Evolutionary conservation across 2,329 filamentous ascomycete genomes (phyloP).

Genomic region (Aciculosporium take): DNA sequence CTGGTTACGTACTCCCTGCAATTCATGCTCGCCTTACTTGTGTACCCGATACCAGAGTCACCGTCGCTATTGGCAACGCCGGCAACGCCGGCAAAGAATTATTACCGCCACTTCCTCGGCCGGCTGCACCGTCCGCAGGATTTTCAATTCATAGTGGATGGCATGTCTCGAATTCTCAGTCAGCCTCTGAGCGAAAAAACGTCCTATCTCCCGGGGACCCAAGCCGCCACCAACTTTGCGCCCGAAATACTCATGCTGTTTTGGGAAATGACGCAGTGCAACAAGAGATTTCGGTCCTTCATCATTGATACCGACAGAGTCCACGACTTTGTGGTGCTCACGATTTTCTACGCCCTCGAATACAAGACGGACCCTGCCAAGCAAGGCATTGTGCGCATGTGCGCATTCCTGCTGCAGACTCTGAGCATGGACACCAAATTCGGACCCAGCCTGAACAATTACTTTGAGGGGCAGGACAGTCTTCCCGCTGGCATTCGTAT

Average conservation of each 20-base stretch:
- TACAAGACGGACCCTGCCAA: conserved; percentile 75
- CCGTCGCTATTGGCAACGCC: conserved; percentile 44
- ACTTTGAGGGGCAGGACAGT: conserved; percentile 77
- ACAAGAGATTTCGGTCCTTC: conserved; percentile 91
- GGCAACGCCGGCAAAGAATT: conserved; percentile 59
- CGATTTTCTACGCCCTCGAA: conserved; percentile 85
- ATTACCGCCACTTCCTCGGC: conserved; percentile 83
- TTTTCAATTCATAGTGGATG: conserved; percentile 93
- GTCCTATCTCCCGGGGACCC: conserved; percentile 76
- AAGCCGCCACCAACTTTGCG: conserved; percentile 69
- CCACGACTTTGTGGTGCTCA: conserved; percentile 81
- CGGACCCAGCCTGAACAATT: conserved; percentile 76
- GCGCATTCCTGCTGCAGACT: conserved; percentile 90
- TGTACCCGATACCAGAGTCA: conserved; percentile 79
- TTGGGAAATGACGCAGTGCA: conserved; percentile 95
- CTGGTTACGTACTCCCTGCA: conserved; percentile 88
- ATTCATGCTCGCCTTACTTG: conserved; percentile 66
- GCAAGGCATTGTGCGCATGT: conserved; percentile 90
- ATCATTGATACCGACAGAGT: conserved; percentile 91
- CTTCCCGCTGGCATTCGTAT: conserved; percentile 71
- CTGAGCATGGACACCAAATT: conserved; percentile 87
- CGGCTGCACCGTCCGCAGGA: conserved; percentile 85
- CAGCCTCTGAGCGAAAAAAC: conserved; percentile 81
- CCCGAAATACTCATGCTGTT: conserved; percentile 95
- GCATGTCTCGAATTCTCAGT: conserved; percentile 82